These are phyloP conservation scores for Hanseniaspora occidentalis DNA, from an alignment of 805 yeast species.

Conservation along the genomic window DNA sequence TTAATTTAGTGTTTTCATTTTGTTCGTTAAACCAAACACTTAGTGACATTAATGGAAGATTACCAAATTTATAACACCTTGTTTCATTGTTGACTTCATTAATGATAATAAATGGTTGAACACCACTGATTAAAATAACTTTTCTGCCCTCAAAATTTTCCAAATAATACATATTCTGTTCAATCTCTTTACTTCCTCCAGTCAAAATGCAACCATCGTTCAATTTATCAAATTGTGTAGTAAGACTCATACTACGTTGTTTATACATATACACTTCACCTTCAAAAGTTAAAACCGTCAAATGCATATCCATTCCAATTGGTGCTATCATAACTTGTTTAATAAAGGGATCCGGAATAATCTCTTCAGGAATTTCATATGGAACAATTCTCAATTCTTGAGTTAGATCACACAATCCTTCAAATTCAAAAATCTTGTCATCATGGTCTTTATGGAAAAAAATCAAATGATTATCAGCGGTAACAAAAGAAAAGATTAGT, in stretches of 20 bases:
- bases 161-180: constrained; percentile 51
- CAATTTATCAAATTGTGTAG: constrained; percentile 12
- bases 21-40: constrained; percentile 15
- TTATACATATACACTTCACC: constrained; percentile 68
- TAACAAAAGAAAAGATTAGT: constrained; percentile 48
- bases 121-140: constrained; percentile 61
- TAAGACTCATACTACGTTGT: constrained; percentile 16
- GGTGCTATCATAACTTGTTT: constrained; percentile 54
- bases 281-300: constrained; percentile 65
- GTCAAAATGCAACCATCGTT: constrained; percentile 49
- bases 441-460: constrained; percentile 43
- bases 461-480: constrained; percentile 65
- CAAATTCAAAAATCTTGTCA: constrained; percentile 27
- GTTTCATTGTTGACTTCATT: constrained; percentile 55
- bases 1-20: constrained; percentile 30
- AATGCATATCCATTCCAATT: constrained; percentile 41
- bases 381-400: constrained; percentile 28
- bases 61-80: constrained; percentile 52
- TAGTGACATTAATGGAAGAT: constrained; percentile 53
- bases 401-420: constrained; percentile 25
- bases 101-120: constrained; percentile 54
- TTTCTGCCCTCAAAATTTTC: constrained; percentile 45
- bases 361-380: constrained; percentile 24
- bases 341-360: constrained; percentile 59
- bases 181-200: constrained; percentile 47